Base-by-base conservation (phyloP, 345 rosid genomes). In the Cardamine resedifolia region DNA sequence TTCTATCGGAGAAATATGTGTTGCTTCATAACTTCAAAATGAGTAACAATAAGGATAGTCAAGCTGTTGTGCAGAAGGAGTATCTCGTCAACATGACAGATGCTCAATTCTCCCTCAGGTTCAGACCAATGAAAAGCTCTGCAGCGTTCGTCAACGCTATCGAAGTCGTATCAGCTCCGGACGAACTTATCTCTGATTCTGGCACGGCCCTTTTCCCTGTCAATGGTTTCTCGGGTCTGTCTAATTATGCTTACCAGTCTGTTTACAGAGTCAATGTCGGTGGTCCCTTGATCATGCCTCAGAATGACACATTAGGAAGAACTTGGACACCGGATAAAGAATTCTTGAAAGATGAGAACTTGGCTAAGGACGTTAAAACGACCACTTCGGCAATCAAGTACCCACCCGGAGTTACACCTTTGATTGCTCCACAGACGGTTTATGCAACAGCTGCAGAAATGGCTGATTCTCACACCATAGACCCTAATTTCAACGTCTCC, bases 141-240 rank as follows among this genome's bases (percentile, higher is more conserved):
- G 82, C 80, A 3, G 93, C 96, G 33, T 90, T 88, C 56, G 69
- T 90, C 61, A 90, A 90, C 36, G 96, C 88, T 33, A 83, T 90
- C 15, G 96, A 90, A 81, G 69, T 90, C 28, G 90, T 90, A 58
- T 86, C 96, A 0, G 93, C 88, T 2, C 96, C 96, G 0, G 93
- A 88, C 31, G 63, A 45, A 67, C 58, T 90, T 71, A 83, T 90
- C 49, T 21, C 82, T 16, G 90, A 90, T 53, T 36, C 69, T 10
- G 96, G 83, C 14, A 69, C 84, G 2, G 60, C 75, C 1, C 90
- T 90, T 76, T 82, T 78, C 75, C 96, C 96, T 0, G 84, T 88
- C 18, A 51, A 67, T 33, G 44, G 31, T 27, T 76, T 69, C 41
- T 4, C 80, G 2, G 93, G 93, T 5, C 68, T 90, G 78, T 65